Conservation (phyloP, 768 basidiomycete species). For the Tephrocybe sp. region DNA sequence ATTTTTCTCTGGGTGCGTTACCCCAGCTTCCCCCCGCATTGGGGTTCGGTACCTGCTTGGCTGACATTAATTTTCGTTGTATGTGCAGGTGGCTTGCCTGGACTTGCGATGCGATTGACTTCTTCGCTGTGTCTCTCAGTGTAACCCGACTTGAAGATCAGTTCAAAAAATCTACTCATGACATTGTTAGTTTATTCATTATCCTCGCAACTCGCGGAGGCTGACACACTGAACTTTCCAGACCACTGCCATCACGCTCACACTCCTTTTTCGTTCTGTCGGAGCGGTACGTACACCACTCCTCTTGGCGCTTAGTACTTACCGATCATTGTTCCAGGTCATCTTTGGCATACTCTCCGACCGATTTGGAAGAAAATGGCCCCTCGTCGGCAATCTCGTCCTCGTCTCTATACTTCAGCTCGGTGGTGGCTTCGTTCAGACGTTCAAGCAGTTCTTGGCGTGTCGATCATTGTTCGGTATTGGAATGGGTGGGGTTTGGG, state of each 20-base stretch:
- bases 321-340: conserved; percentile 30
- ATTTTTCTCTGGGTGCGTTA: conserved; percentile 58
- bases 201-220: not conserved
- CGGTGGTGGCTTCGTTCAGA: conserved; percentile 77
- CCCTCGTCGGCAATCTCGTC: conserved; percentile 74
- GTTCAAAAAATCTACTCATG: conserved; percentile 40
- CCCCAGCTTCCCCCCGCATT: conserved; percentile 7
- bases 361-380: conserved; percentile 94
- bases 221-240: no score
- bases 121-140: conserved; percentile 74
- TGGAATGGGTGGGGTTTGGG: conserved; percentile 91
- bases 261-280: conserved; percentile 84
- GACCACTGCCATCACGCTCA: conserved; percentile 88
- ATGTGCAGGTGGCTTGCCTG: conserved; percentile 72
- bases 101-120: conserved; percentile 87
- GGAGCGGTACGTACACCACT: conserved; percentile 49
- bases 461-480: conserved; percentile 84
- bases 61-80: conserved; percentile 6
- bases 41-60: not conserved
- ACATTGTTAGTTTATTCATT: conserved; percentile 36
- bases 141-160: conserved; percentile 45
- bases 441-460: conserved; percentile 77
- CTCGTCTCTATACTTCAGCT: conserved; percentile 74
- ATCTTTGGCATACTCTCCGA: conserved; percentile 87
- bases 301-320: conserved; percentile 8